Evolutionary conservation across 2,329 filamentous ascomycete genomes (phyloP).

Genomic region (Ophiostoma piceae): DNA sequence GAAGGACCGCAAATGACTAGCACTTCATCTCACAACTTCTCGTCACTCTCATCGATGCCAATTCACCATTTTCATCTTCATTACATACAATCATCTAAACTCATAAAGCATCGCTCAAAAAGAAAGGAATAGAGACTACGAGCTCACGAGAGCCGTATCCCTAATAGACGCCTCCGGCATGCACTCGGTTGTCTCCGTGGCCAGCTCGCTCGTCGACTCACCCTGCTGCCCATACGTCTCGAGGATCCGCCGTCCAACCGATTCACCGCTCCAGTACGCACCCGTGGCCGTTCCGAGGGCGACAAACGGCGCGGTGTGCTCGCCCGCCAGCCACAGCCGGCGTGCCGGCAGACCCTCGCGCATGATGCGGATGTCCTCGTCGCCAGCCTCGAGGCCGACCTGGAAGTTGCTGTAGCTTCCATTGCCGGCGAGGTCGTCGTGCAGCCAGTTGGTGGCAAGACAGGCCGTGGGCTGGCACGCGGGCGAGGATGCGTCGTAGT

Average conservation of each 20-base stretch:
- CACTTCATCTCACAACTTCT: not conserved
- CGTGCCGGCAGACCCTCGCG: conserved; percentile 58
- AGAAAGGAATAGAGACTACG: not conserved
- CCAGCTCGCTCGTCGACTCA: conserved; percentile 26
- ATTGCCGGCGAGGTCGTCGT: conserved; percentile 71
- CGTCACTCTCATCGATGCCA: not conserved
- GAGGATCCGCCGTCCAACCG: conserved; percentile 61
- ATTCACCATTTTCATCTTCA: not conserved
- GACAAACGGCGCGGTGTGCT: conserved; percentile 87
- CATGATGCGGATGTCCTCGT: conserved; percentile 64
- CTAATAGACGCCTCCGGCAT: conserved; percentile 2
- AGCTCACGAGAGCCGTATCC: not conserved
- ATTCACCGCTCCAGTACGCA: conserved; percentile 87
- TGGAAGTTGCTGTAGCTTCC: conserved; percentile 87
- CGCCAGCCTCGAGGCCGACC: conserved; percentile 63
- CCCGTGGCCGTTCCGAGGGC: conserved; percentile 84
- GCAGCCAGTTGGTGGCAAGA: conserved; percentile 71
- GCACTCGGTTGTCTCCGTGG: conserved; percentile 26
- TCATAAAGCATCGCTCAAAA: not conserved
- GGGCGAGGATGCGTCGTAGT: conserved; percentile 51
- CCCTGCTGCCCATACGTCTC: conserved; percentile 41
- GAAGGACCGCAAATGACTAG: not conserved
- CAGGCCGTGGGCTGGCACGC: conserved; percentile 59
- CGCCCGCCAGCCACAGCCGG: conserved; percentile 79
- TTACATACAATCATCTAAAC: not conserved